These are phyloP conservation scores for Athelia psychrophila DNA, from an alignment of 1,284 basidiomycete species.

Conservation along the genomic window DNA sequence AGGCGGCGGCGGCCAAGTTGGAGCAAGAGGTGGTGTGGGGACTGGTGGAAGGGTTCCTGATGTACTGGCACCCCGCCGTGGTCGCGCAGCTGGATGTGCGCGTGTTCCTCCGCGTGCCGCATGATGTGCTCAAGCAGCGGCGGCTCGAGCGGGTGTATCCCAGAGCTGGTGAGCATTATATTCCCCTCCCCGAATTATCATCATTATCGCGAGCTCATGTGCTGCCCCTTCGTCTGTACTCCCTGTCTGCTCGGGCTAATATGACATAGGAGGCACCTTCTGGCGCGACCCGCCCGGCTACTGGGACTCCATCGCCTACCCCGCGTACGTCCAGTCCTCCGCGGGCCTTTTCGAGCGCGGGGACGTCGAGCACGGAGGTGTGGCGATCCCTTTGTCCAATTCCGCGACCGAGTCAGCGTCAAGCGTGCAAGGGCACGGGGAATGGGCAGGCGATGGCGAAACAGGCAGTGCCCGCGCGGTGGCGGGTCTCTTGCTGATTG, in stretches of 20 bases:
- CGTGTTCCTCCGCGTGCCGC: slow-evolving; percentile 82
- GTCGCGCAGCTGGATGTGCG: slow-evolving; percentile 76
- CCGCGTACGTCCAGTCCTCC: slow-evolving; percentile 77
- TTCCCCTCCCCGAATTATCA: not conserved
- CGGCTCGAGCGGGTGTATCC: slow-evolving; percentile 85
- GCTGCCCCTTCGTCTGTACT: slow-evolving; percentile 13
- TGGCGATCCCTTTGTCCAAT: too few relatives aligned
- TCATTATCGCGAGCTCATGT: slow-evolving; percentile 10
- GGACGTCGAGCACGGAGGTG: slow-evolving; percentile 31
- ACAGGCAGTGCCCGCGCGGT: slow-evolving; percentile 33
- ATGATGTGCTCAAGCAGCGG: slow-evolving; percentile 70
- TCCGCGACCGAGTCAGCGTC: too few relatives aligned
- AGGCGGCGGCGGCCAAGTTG: too few relatives aligned
- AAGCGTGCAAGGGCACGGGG: too few relatives aligned
- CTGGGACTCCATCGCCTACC: slow-evolving; percentile 81
- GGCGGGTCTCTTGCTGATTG: slow-evolving; percentile 39
- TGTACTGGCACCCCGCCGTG: slow-evolving; percentile 82
- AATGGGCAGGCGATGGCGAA: slow-evolving; percentile 48
- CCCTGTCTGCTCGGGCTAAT: slow-evolving; percentile 14
- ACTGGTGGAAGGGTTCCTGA: slow-evolving; percentile 90
- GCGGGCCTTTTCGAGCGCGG: slow-evolving; percentile 51
- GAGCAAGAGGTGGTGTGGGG: slow-evolving; percentile 55
- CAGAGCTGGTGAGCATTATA: slow-evolving; percentile 69
- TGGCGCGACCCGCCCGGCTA: slow-evolving; percentile 79
- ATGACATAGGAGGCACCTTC: slow-evolving; percentile 55